Base-by-base conservation (phyloP, 306 rosid genomes). In the Biancaea sappan region DNA sequence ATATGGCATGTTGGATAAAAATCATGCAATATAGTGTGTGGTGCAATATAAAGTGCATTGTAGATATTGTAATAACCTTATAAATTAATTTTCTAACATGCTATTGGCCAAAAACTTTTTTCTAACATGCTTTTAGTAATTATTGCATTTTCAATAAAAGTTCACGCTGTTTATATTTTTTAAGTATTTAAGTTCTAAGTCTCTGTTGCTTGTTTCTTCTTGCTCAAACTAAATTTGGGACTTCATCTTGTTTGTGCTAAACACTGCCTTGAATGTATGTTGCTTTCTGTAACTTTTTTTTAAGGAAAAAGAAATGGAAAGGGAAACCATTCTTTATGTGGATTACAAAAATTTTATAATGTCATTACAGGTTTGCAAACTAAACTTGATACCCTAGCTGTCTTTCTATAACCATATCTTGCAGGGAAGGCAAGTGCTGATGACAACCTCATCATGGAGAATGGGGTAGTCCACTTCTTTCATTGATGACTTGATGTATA, bases 361-460 rank as follows among this genome's bases (percentile, higher is more conserved):
- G 24, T 22, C 35, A 60, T 75, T n/a, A 46, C 15, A 38, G 61
- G 74, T 37, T 73, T 35, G 43, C 21, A 76, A 79, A 80, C 64
- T 66, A 58, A 69, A 75, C 60, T 57, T 68, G 40, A 63, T 60
- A 4, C 47, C 57, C 8, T 16, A 29, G 12, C 34, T 60, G 78
- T 65, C 47, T 11, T 70, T 57, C 38, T 60, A 21, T 69, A 2
- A 50, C 64, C 62, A 60, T 61, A 52, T 74, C 54, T 61, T 74
- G 81, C 82, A 86, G 96, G 85, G 77, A 80, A 76, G 59, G 64
- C 68, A 75, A 69, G 48, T 86, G 70, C 62, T 34, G 81, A 76
- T 70, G 71, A 71, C 64, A 70, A 78, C 78, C 21, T 44, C 44
- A 52, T 25, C 77, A 56, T 38, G 54, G 84, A 84, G 51, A 72